Evolutionary conservation across 2,329 filamentous ascomycete genomes (phyloP).

Genomic region (Diplodia mutila): DNA sequence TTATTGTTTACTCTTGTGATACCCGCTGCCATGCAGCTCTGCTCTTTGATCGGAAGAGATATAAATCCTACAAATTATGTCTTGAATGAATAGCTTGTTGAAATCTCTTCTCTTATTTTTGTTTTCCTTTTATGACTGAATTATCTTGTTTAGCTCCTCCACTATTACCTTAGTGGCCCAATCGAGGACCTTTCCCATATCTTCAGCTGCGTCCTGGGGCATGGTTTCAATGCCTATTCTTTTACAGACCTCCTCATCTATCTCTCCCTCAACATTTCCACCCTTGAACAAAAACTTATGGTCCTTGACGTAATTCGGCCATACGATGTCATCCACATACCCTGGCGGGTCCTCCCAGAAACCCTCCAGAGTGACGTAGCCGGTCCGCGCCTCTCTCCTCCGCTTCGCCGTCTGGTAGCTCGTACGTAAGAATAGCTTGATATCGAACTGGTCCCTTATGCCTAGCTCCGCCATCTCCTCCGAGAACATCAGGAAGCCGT

Average conservation of each 20-base stretch:
- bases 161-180: constrained; percentile 19
- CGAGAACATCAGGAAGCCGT: constrained; percentile 86
- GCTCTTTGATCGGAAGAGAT: neutral
- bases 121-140: neutral
- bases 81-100: neutral
- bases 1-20: neutral
- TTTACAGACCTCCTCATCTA: constrained; percentile 50
- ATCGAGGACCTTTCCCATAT: constrained; percentile 33
- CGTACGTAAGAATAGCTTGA: constrained; percentile 78
- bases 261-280: constrained; percentile 65
- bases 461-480: constrained; percentile 49
- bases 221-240: constrained; percentile 41
- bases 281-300: constrained; percentile 79
- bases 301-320: constrained; percentile 87
- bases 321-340: constrained; percentile 92
- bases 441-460: constrained; percentile 66
- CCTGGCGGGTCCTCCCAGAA: constrained; percentile 96
- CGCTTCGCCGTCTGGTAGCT: constrained; percentile 63
- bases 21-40: constrained; percentile 23
- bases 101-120: neutral
- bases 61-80: neutral
- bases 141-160: neutral
- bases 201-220: constrained; percentile 43
- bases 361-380: constrained; percentile 78
- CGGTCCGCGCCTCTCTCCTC: constrained; percentile 69